Evolutionary conservation across 2,329 filamentous ascomycete species (phyloP).

Genomic region (Meredithiella fracta): DNA sequence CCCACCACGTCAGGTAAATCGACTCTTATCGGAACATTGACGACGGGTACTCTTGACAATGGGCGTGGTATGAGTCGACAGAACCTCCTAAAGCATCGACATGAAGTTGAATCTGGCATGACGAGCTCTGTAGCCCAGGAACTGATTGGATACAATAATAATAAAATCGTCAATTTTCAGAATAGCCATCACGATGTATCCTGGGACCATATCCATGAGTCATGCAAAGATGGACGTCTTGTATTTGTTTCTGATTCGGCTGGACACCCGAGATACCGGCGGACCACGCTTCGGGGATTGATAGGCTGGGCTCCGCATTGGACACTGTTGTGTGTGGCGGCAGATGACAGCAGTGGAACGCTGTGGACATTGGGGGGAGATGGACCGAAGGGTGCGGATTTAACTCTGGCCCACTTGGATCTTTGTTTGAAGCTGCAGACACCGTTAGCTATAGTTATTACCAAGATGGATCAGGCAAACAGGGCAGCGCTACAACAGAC

Average conservation of each 20-base stretch:
- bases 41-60: constrained; percentile 78
- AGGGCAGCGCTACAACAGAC: constrained; percentile 53
- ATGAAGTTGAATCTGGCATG: constrained; percentile 80
- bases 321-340: constrained; percentile 74
- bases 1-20: constrained; percentile 88
- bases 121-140: constrained; percentile 94
- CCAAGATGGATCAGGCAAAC: constrained; percentile 77
- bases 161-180: constrained; percentile 61
- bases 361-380: not conserved
- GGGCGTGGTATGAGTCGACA: constrained; percentile 79
- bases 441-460: constrained; percentile 68
- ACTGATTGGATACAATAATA: constrained; percentile 62
- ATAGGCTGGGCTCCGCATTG: constrained; percentile 94
- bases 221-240: constrained; percentile 54
- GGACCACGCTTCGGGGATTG: constrained; percentile 77
- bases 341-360: constrained; percentile 46
- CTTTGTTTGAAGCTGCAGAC: constrained; percentile 67
- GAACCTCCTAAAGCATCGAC: constrained; percentile 76
- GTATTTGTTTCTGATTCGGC: constrained; percentile 87
- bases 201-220: constrained; percentile 86
- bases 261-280: constrained; percentile 73
- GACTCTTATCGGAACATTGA: constrained; percentile 72
- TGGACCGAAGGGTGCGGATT: constrained; percentile 33
- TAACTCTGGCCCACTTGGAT: constrained; percentile 65
- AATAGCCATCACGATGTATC: constrained; percentile 64